phyloP scores from a whole-genome alignment of 345 rosid genomes.

The Aethionema arabicum region DNA sequence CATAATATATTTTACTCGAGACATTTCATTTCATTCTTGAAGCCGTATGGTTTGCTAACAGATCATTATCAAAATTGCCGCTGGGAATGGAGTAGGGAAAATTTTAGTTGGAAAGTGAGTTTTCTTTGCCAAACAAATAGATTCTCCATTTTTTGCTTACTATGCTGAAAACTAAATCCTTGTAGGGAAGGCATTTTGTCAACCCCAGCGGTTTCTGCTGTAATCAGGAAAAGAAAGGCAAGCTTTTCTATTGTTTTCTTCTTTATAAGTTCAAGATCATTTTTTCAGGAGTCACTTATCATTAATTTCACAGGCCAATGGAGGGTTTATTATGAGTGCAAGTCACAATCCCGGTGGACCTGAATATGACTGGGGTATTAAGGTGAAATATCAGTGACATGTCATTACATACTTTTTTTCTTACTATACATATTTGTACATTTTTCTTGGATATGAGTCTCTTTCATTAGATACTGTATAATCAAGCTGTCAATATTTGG shows the following conservation, averaged over 20 bases:
- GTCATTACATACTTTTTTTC: neutral
- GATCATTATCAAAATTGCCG: slow-evolving; percentile 92
- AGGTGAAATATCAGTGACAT: slow-evolving; percentile 50
- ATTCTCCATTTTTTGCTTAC: slow-evolving; percentile 18
- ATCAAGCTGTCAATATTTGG: too few relatives aligned
- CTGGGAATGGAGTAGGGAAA: slow-evolving; percentile 85
- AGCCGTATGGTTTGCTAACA: slow-evolving; percentile 40
- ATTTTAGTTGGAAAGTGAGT: slow-evolving; percentile 85
- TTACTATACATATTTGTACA: neutral
- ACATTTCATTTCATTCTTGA: slow-evolving; percentile 13
- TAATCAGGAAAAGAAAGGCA: slow-evolving; percentile 80
- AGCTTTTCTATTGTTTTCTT: slow-evolving; percentile 16
- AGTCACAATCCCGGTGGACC: slow-evolving; percentile 98
- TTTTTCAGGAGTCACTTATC: neutral
- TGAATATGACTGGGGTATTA: slow-evolving; percentile 95
- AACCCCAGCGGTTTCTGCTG: slow-evolving; percentile 92
- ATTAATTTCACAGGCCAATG: slow-evolving; percentile 60
- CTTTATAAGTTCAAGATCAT: slow-evolving; percentile 7
- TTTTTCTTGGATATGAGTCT: neutral
- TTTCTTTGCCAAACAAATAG: slow-evolving; percentile 5
- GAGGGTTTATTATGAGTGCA: slow-evolving; percentile 97
- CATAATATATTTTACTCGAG: slow-evolving; percentile 6
- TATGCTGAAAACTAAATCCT: slow-evolving; percentile 21
- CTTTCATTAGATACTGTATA: neutral
- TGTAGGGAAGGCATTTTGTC: slow-evolving; percentile 86